Evolutionary conservation across 805 yeast genomes (phyloP).

Genomic region (Pichia cephalocereana): DNA sequence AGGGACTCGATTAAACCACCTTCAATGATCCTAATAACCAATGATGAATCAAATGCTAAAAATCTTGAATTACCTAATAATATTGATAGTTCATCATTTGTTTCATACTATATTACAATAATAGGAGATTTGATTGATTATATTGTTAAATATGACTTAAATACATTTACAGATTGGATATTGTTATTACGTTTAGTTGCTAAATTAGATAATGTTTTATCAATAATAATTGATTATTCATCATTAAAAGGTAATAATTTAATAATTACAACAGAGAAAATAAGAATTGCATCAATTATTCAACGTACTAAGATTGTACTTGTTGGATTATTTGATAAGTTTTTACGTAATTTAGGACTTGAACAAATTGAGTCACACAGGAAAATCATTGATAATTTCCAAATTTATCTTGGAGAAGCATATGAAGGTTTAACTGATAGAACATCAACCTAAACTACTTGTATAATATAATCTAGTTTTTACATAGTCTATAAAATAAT

Average conservation of each 20-base stretch:
- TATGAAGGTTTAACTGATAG: slow-evolving; percentile 29
- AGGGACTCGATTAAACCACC: not conserved
- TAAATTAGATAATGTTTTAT: slow-evolving; percentile 24
- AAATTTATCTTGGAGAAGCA: slow-evolving; percentile 25
- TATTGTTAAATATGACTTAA: slow-evolving; percentile 30
- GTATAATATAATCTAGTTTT: too few relatives aligned
- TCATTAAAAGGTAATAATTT: not conserved
- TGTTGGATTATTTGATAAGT: slow-evolving; percentile 22
- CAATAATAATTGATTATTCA: slow-evolving; percentile 23
- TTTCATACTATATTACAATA: slow-evolving; percentile 49
- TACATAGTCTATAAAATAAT: too few relatives aligned
- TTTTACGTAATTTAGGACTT: slow-evolving; percentile 9
- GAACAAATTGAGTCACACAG: slow-evolving; percentile 5
- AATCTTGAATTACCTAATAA: slow-evolving; percentile 4
- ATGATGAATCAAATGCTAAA: not conserved
- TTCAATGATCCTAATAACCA: not conserved
- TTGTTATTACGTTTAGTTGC: slow-evolving; percentile 16
- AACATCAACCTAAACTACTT: slow-evolving; percentile 19
- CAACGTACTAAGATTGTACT: slow-evolving; percentile 23
- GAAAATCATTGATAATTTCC: slow-evolving; percentile 9
- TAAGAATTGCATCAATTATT: slow-evolving; percentile 25
- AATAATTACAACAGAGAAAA: slow-evolving; percentile 26
- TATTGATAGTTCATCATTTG: slow-evolving; percentile 36
- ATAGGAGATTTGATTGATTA: slow-evolving; percentile 64
- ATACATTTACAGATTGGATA: slow-evolving; percentile 17